Evolutionary conservation across 2,329 filamentous ascomycete genomes (phyloP).

Genomic region (Hypoxylon sp.): DNA sequence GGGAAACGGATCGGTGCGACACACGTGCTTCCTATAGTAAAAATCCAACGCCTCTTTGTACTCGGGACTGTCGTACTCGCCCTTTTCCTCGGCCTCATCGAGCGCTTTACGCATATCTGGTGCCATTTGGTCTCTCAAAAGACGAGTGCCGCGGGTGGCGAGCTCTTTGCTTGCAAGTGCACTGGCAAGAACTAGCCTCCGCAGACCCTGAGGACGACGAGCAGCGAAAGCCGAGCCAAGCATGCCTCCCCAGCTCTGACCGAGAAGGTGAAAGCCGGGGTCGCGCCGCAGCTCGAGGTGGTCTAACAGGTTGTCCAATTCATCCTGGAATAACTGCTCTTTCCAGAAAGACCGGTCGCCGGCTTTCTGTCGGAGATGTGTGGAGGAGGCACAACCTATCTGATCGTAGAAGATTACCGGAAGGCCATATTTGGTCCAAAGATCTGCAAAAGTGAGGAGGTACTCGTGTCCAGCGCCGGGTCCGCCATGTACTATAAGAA

Average conservation of each 20-base stretch:
- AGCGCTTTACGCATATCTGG: conserved; percentile 31
- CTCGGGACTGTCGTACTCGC: conserved; percentile 33
- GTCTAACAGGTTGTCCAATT: conserved; percentile 42
- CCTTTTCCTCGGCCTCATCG: conserved; percentile 31
- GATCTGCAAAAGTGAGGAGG: conserved; percentile 27
- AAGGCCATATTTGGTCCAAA: conserved; percentile 23
- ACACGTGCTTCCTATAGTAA: conserved; percentile 35
- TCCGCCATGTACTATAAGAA: conserved; percentile 40
- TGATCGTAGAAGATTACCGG: conserved; percentile 47
- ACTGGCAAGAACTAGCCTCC: conserved; percentile 39
- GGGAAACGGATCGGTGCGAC: conserved; percentile 34
- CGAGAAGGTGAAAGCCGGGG: conserved; percentile 38
- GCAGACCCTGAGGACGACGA: conserved; percentile 28
- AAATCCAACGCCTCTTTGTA: conserved; percentile 31
- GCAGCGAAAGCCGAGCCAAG: conserved; percentile 38
- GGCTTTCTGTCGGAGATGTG: conserved; percentile 37
- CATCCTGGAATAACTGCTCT: conserved; percentile 37
- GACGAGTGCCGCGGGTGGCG: conserved; percentile 12
- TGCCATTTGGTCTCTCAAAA: conserved; percentile 30
- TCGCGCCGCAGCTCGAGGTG: conserved; percentile 34
- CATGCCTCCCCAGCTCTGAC: conserved; percentile 45
- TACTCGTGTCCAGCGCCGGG: conserved; percentile 46
- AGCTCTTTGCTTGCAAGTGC: conserved; percentile 37
- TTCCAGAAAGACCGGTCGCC: conserved; percentile 41
- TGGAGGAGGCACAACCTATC: conserved; percentile 43